Percentiles rank a stretch among this genome's conserved stretches.
Conservation (phyloP, 2,329 filamentous ascomycete genomes). For the Colletotrichum musicola region DNA sequence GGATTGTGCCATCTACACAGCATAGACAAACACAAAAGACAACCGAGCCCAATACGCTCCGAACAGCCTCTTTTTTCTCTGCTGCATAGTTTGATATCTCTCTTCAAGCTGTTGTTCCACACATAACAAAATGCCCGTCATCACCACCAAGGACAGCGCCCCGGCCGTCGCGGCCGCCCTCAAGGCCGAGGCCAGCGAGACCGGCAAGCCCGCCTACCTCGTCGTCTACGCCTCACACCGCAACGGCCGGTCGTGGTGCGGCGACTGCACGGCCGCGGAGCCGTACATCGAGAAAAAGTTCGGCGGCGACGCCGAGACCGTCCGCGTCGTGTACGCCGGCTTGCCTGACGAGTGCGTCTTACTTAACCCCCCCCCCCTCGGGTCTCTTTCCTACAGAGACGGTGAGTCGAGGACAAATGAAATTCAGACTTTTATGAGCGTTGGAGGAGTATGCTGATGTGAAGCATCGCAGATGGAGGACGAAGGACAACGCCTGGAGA, state of each 20-base stretch:
- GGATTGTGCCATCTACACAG: slow-evolving; percentile 25
- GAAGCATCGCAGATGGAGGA: too few relatives aligned
- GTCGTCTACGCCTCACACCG: slow-evolving; percentile 38
- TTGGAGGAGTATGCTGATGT: too few relatives aligned
- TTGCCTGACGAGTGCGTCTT: slow-evolving; percentile 35
- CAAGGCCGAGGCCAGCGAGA: slow-evolving; percentile 31
- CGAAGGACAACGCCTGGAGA: slow-evolving; percentile 35
- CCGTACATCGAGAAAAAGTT: slow-evolving; percentile 38
- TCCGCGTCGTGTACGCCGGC: slow-evolving; percentile 33
- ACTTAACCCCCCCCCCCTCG: too few relatives aligned
- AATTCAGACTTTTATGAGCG: too few relatives aligned
- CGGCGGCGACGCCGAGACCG: slow-evolving; percentile 25
- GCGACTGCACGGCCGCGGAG: slow-evolving; percentile 36
- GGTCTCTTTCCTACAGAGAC: too few relatives aligned
- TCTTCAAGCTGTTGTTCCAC: background rate
- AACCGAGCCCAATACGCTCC: too few relatives aligned
- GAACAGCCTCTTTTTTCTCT: too few relatives aligned
- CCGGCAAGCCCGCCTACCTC: slow-evolving; percentile 31
- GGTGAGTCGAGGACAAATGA: too few relatives aligned
- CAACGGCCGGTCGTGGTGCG: slow-evolving; percentile 33
- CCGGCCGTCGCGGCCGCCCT: slow-evolving; percentile 32
- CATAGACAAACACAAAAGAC: background rate
- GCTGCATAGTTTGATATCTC: too few relatives aligned
- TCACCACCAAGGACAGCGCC: slow-evolving; percentile 30
- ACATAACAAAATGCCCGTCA: slow-evolving; percentile 28